These are phyloP conservation scores for Grigorovia transvaalensis DNA, from an alignment of 805 yeast species.

Conservation along the genomic window DNA sequence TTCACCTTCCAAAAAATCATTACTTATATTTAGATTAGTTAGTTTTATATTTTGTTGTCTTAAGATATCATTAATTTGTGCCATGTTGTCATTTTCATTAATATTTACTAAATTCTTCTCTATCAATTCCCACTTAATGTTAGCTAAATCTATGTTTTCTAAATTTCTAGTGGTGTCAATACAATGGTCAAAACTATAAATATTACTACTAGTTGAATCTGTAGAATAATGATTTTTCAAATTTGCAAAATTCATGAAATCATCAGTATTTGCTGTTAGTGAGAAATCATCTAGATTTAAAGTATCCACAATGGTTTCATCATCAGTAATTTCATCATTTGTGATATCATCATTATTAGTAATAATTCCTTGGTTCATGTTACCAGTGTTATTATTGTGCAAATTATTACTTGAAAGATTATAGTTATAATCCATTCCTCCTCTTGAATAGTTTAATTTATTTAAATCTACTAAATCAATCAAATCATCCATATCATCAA, in stretches of 20 bases:
- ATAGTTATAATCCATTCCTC: not conserved
- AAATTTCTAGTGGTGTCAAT: not conserved
- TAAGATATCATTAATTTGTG: not conserved
- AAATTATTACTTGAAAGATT: not conserved
- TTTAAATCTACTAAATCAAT: not conserved
- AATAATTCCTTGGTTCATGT: not conserved
- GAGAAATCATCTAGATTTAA: not conserved
- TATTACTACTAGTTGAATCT: not conserved
- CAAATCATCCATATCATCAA: not conserved
- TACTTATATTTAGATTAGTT: slow-evolving; percentile 6
- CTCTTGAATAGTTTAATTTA: not conserved
- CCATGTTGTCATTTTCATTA: not conserved
- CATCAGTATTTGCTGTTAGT: not conserved
- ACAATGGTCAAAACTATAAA: not conserved
- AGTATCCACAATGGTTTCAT: not conserved
- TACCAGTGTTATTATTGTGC: not conserved
- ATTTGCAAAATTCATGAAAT: not conserved
- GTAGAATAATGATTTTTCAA: no score
- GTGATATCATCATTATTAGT: not conserved
- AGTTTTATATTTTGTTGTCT: slow-evolving; percentile 11
- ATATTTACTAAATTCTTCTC: not conserved
- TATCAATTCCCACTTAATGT: not conserved
- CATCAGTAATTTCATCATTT: not conserved
- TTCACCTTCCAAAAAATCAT: slow-evolving; percentile 13
- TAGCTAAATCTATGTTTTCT: not conserved